Percentiles rank a stretch among this genome's conserved stretches.
phyloP scores from a whole-genome alignment of 208 protist genomes.

The Trypanosoma scelopori region DNA sequence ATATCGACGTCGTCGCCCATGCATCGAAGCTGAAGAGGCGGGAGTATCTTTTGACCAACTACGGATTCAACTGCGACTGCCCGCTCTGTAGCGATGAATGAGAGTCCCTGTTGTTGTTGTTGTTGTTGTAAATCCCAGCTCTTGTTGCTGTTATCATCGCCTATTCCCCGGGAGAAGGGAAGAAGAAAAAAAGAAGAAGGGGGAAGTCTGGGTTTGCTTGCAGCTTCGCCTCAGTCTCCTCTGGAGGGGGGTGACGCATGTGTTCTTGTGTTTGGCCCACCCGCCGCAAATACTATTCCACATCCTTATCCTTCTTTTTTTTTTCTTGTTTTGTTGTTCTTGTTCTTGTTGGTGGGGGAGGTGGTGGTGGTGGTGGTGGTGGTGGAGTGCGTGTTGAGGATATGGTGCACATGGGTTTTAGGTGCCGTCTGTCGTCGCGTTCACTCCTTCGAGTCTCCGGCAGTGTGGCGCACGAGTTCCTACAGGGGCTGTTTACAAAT shows the following conservation, averaged over 20 bases:
- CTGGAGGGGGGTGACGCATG: background rate
- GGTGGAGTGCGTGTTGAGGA: background rate
- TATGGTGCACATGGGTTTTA: constrained; percentile 24
- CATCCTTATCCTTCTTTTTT: background rate
- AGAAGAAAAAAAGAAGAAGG: too few relatives aligned
- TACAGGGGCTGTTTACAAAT: constrained; percentile 85
- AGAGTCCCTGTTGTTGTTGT: background rate
- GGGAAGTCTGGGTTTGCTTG: too few relatives aligned
- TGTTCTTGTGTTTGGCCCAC: background rate
- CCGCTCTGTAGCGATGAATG: constrained; percentile 8
- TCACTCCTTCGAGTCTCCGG: constrained; percentile 66
- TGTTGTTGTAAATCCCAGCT: background rate
- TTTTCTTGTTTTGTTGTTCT: constrained; percentile 19
- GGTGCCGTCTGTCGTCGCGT: constrained; percentile 42
- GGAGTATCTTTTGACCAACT: constrained; percentile 33
- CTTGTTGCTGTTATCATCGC: background rate
- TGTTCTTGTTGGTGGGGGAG: background rate
- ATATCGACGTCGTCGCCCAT: constrained; percentile 37
- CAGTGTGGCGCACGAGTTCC: constrained; percentile 54
- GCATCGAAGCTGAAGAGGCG: constrained; percentile 15
- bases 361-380: too few relatives aligned
- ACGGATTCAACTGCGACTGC: constrained; percentile 52
- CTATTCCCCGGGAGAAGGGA: background rate
- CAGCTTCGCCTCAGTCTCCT: too few relatives aligned
- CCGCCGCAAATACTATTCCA: too few relatives aligned